phyloP scores from a whole-genome alignment of 78 protist genomes.

The Emiliania huxleyi region DNA sequence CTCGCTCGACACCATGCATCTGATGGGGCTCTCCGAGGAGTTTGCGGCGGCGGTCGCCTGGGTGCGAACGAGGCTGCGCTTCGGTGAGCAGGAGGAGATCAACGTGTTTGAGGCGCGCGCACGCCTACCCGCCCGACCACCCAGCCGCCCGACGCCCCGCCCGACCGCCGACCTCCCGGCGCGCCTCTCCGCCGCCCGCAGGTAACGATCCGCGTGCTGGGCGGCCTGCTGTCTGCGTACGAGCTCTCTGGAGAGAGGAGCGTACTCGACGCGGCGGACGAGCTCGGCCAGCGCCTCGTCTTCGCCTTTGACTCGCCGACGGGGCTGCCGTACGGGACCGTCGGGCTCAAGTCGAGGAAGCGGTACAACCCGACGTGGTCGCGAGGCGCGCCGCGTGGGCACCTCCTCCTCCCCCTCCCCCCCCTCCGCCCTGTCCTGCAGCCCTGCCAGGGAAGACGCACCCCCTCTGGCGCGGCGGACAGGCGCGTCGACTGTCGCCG shows the following conservation, averaged over 20 bases:
- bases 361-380: not conserved
- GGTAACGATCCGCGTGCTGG: conserved; percentile 79
- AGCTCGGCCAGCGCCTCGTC: conserved; percentile 62
- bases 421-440: too few relatives aligned
- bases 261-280: conserved; percentile 61
- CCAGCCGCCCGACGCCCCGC: too few relatives aligned
- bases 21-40: conserved; percentile 63
- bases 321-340: conserved; percentile 35
- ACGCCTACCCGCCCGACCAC: too few relatives aligned
- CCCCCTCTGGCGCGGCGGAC: too few relatives aligned
- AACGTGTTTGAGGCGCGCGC: conserved; percentile 24
- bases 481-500: not conserved
- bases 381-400: too few relatives aligned
- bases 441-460: too few relatives aligned
- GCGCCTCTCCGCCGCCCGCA: conserved; percentile 59
- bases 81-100: conserved; percentile 11
- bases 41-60: conserved; percentile 48
- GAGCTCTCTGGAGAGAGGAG: conserved; percentile 57
- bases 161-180: too few relatives aligned
- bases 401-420: too few relatives aligned
- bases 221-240: conserved; percentile 76
- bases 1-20: conserved; percentile 64
- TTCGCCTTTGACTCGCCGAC: conserved; percentile 52
- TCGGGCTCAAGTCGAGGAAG: not conserved
- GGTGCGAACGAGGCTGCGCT: not conserved